Percentiles rank a stretch among this genome's conserved stretches.
Conservation (phyloP, 2,329 filamentous ascomycete species). For the Cladophialophora yegresii region DNA sequence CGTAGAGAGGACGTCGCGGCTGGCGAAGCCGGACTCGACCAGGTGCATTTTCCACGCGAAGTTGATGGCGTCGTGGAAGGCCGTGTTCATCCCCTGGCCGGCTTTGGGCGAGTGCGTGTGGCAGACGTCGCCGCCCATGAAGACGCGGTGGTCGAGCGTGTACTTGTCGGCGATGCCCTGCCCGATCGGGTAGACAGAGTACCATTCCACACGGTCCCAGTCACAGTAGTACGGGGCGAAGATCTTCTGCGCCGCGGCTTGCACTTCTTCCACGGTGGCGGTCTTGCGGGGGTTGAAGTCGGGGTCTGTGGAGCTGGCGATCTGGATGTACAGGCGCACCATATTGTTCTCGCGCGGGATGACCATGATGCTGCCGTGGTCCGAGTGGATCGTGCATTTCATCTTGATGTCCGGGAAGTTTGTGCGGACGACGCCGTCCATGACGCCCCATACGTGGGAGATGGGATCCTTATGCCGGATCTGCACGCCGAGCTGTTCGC, state of each 20-base stretch:
- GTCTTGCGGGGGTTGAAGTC: conserved; percentile 64
- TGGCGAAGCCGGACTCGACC: conserved; percentile 79
- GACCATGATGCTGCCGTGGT: conserved; percentile 65
- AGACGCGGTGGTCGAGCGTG: conserved; percentile 64
- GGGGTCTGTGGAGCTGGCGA: conserved; percentile 62
- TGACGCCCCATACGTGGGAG: conserved; percentile 66
- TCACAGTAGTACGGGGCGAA: conserved; percentile 61
- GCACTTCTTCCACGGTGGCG: conserved; percentile 61
- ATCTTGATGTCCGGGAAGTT: conserved; percentile 66
- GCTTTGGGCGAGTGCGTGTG: conserved; percentile 67
- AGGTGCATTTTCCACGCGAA: conserved; percentile 95
- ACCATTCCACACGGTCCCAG: conserved; percentile 68
- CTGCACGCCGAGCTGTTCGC: conserved; percentile 66
- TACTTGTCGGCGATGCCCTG: conserved; percentile 67
- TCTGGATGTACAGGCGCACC: conserved; percentile 57
- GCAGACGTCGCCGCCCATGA: conserved; percentile 67
- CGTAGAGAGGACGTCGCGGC: conserved; percentile 72
- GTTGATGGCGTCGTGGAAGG: conserved; percentile 70
- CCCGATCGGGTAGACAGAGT: conserved; percentile 66
- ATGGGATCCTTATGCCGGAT: conserved; percentile 65
- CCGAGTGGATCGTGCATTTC: conserved; percentile 68
- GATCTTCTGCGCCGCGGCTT: conserved; percentile 59
- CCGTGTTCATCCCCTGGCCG: conserved; percentile 65
- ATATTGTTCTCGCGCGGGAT: conserved; percentile 56
- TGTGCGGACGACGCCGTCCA: conserved; percentile 66